Conservation (phyloP, 2,329 filamentous ascomycete genomes). For the Colletotrichum phormii region DNA sequence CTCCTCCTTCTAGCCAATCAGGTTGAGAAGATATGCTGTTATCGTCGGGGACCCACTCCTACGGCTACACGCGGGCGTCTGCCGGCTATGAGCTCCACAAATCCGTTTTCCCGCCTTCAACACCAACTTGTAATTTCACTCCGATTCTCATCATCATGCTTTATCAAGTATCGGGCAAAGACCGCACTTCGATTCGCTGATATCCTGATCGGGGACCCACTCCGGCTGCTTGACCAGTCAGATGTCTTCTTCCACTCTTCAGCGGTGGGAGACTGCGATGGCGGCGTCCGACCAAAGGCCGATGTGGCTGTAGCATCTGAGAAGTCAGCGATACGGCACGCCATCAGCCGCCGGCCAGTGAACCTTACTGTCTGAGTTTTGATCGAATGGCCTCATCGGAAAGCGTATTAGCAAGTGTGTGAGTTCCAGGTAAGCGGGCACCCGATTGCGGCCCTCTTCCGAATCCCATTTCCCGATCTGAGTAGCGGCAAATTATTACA, state of each 20-base stretch:
- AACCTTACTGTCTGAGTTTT: not conserved
- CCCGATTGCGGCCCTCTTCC: constrained; percentile 19
- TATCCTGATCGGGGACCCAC: constrained; percentile 32
- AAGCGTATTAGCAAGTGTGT: not conserved
- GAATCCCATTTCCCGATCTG: constrained; percentile 23
- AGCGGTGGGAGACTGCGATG: not conserved
- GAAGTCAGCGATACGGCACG: not conserved
- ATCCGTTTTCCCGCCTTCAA: not conserved
- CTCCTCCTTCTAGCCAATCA: not conserved
- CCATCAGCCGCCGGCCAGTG: not conserved
- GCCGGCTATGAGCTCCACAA: not conserved
- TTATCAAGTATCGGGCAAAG: constrained; percentile 28
- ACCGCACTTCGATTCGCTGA: not conserved
- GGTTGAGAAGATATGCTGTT: not conserved
- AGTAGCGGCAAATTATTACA: constrained; percentile 22
- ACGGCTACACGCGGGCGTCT: constrained; percentile 12
- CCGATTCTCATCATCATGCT: not conserved
- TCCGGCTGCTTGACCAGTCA: constrained; percentile 2
- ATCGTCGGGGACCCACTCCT: constrained; percentile 32
- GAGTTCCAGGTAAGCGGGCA: not conserved
- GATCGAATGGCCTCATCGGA: not conserved
- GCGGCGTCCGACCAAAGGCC: constrained; percentile 19
- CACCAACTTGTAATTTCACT: constrained; percentile 14
- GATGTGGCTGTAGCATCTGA: not conserved
- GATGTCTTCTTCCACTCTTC: not conserved